Percentiles rank a stretch among this genome's conserved stretches.
These are phyloP conservation scores for Kodamaea alishanica DNA, from an alignment of 1,139 yeast species.

Conservation along the genomic window DNA sequence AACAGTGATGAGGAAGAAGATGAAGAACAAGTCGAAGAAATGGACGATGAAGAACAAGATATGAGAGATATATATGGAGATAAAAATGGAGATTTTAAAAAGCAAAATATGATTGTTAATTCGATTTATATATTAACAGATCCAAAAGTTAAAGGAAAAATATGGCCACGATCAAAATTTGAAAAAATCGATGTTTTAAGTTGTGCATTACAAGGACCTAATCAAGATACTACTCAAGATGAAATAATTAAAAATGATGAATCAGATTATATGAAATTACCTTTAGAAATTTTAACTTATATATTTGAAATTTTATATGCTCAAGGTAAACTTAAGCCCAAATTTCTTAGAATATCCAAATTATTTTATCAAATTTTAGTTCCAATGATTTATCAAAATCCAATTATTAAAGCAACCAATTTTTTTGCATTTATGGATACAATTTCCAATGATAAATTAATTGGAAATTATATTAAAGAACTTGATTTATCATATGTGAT, in stretches of 20 bases:
- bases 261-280: conserved; percentile 35
- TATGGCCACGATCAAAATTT: conserved; percentile 45
- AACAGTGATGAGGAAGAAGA: conserved; percentile 36
- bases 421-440: conserved; percentile 72
- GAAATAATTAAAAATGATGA: conserved; percentile 14
- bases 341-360: conserved; percentile 57
- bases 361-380: conserved; percentile 56
- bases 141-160: conserved; percentile 21
- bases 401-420: conserved; percentile 61
- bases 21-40: conserved; percentile 23
- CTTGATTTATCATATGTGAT: conserved; percentile 75
- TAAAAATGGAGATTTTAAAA: conserved; percentile 24
- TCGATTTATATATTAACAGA: conserved; percentile 38
- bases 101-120: conserved; percentile 27
- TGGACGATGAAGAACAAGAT: conserved; percentile 8
- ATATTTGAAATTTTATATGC: conserved; percentile 43
- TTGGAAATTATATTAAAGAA: conserved; percentile 44
- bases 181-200: conserved; percentile 45
- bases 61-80: conserved; percentile 19
- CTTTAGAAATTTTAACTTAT: conserved; percentile 56
- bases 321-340: conserved; percentile 40
- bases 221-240: conserved; percentile 17
- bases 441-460: conserved; percentile 42
- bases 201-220: conserved; percentile 25
- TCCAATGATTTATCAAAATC: conserved; percentile 61